Evolutionary conservation across 768 basidiomycete species (phyloP), one percentile per base, ranked within the genome.

Genomic region (Pleurotus eryngii): DNA sequence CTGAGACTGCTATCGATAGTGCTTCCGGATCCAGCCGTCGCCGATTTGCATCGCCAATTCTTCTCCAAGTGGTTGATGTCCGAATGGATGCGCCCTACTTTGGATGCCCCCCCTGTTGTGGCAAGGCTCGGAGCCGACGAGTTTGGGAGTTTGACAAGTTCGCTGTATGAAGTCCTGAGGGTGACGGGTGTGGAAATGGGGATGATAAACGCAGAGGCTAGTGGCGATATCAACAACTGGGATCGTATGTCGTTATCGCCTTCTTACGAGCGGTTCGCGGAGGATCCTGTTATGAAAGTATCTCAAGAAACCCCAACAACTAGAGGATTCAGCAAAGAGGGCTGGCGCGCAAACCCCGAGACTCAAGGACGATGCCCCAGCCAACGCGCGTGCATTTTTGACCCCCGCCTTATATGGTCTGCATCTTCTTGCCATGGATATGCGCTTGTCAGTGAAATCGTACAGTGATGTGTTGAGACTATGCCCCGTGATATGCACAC

Each of bases 381-480:
- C 61, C 2, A 65, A 59, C 55, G 76, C 80, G 11, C 79, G 82
- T 49, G 68, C 69, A 18, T 68, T 81, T 14, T 72, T 87, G 14
- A 82, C 82, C 0, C 81, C 82, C 1, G 75, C 88, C 24, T 73
- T 95, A 11, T 83, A 86, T 58, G 88, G 85, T 0, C 70, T 98
- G 1, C 95, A 98, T 66, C 81, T 86, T 45, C 77, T 96, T 2
- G 93, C 81, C 0, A 92, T 90, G 65, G 81, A 87, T 57, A 68
- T 87, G 30, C 80, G 86, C 14, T 73, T 91, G 2, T 72, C 77
- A n/a, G 70, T 82, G 11, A 74, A 82, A 58, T 75, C 79, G 18
- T 84, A 86, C 46, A 71, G 78, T 43, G 78, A 79, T 2, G 73
- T 95, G 38, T 63, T 80, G 42, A 70, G 74, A 51, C 72, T 95